phyloP scores from a whole-genome alignment of 2,329 filamentous ascomycete genomes.

The Phialophora macrospora region DNA sequence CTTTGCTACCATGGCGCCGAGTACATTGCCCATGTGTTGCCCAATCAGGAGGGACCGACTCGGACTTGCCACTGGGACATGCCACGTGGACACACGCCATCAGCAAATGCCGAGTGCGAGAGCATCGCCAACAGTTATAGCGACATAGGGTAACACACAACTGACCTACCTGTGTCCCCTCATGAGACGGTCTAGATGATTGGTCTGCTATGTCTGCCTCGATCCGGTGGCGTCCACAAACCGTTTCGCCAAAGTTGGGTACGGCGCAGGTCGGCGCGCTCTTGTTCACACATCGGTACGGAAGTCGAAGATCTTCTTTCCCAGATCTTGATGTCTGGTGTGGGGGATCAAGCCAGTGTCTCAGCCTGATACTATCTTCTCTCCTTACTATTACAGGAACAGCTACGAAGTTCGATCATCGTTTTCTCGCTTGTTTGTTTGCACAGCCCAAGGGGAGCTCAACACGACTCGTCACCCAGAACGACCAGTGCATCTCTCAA shows the following conservation, averaged over 20 bases:
- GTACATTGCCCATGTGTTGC: not conserved
- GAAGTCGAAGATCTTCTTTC: slow-evolving; percentile 3
- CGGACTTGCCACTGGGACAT: slow-evolving; percentile 9
- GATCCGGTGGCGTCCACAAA: not conserved
- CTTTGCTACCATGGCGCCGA: not conserved
- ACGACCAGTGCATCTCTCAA: not conserved
- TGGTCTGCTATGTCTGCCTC: not conserved
- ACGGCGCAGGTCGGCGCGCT: slow-evolving; percentile 6
- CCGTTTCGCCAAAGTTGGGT: not conserved
- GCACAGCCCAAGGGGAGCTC: not conserved
- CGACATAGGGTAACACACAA: slow-evolving; percentile 4
- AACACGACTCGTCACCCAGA: not conserved
- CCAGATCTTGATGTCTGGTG: slow-evolving; percentile 13
- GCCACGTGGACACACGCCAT: slow-evolving; percentile 15
- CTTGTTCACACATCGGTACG: not conserved
- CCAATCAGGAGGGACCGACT: not conserved
- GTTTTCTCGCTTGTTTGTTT: not conserved
- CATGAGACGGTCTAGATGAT: slow-evolving; percentile 1
- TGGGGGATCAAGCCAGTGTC: slow-evolving; percentile 16
- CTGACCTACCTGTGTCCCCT: not conserved
- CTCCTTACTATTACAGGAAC: not conserved
- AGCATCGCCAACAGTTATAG: slow-evolving; percentile 6
- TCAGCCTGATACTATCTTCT: slow-evolving; percentile 27
- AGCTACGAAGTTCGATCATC: not conserved
- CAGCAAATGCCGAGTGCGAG: slow-evolving; percentile 4